Base-by-base conservation (phyloP, 176 grass and related monocot genomes). In the Cocos nucifera region DNA sequence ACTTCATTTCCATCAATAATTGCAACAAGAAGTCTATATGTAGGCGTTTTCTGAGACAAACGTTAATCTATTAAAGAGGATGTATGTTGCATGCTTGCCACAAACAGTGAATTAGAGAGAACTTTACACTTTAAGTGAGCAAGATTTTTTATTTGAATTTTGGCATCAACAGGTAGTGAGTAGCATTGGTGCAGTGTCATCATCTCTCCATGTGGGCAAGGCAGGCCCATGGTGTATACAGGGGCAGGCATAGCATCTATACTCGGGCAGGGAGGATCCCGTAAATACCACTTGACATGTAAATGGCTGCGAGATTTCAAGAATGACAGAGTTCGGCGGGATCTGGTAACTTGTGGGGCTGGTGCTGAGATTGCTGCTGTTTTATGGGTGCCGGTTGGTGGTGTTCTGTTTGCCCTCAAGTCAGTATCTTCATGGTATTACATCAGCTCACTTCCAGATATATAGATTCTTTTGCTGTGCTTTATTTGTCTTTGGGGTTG, bases 331-430 rank as follows among this genome's bases (percentile, higher is more conserved):
- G 93, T 92, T 54, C 72, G 93, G 24, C 75, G 93, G 62, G 93
- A 98, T 70, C 84, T 98, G 50, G 66, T 98, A 55, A 98, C 93
- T 54, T 91, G 87, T 65, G 93, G 87, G 54, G 73, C 87, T 73
- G 81, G 69, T 80, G 93, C 87, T 63, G 93, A 87, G 49, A 76
- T 92, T 61, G 87, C 87, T 49, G 93, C 87, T 78, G 87, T 87
- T 59, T 97, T 97, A 64, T 73, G 84, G 48, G 81, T 84, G 19
- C 93, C 93, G 0, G 81, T 92, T 67, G 87, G 84, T 53, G 93
- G 93, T 56, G 93, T 98, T 68, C 77, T 98, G 54, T 97, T 98
- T 78, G 69, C 87, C 22, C 70, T 92, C 24, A 87, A 92, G 80
- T 77, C 78, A 44, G 83, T 98, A 48, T 88, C 93, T 52, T 86